Evolutionary conservation across 352 stramenopile species (phyloP).

Genomic region (Pythium sp.): DNA sequence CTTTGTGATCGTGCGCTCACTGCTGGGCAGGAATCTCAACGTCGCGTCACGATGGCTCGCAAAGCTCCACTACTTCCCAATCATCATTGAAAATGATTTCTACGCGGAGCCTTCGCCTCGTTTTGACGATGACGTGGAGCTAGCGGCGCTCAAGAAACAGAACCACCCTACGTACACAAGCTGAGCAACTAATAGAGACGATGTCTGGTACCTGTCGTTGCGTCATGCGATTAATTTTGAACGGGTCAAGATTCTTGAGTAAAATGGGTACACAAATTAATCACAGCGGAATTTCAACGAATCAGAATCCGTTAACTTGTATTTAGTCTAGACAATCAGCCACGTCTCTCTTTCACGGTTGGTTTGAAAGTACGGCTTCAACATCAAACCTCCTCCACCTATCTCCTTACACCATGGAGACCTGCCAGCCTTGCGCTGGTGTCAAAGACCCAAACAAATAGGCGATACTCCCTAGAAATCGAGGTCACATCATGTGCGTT

Average conservation of each 20-base stretch:
- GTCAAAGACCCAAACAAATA: no score
- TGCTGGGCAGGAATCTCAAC: conserved; percentile 23
- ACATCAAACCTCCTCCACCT: no score
- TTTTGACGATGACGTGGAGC: conserved; percentile 2
- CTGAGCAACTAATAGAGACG: neutral
- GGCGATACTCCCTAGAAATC: no score
- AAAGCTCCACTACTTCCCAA: neutral
- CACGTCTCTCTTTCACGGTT: no score
- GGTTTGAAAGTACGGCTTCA: no score
- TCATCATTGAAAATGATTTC: conserved; percentile 18
- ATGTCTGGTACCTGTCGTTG: neutral
- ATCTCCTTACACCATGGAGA: no score
- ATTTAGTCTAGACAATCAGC: no score
- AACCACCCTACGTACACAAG: neutral
- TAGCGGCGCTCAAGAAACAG: conserved; percentile 8
- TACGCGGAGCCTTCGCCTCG: neutral
- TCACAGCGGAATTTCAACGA: neutral
- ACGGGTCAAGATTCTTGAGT: neutral
- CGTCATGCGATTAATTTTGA: neutral
- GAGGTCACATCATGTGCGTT: no score
- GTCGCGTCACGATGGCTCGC: conserved; percentile 9
- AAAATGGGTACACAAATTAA: neutral
- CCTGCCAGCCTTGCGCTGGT: no score
- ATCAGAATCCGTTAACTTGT: neutral
- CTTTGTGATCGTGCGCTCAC: conserved; percentile 43